These are phyloP conservation scores for Leccinum variicolor DNA, from an alignment of 768 basidiomycete genomes.

Conservation along the genomic window DNA sequence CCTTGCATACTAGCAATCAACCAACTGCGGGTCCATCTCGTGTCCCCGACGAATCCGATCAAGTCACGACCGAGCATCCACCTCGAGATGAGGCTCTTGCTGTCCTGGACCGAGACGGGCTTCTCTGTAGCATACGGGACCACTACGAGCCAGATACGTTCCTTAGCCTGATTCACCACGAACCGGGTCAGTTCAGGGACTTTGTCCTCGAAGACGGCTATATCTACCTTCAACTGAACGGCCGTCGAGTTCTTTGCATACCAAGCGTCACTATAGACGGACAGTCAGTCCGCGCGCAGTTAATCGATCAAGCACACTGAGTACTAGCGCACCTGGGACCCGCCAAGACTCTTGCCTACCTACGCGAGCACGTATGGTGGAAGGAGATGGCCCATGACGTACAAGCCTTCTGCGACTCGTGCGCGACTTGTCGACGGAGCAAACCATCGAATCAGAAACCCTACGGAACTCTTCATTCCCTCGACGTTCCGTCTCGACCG, in stretches of 20 bases:
- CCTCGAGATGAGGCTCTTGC: too few relatives aligned
- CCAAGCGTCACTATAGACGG: constrained; percentile 14
- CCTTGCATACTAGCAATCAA: too few relatives aligned
- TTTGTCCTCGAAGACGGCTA: background rate
- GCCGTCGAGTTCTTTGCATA: constrained; percentile 16
- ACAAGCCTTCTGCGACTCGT: background rate
- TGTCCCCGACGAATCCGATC: too few relatives aligned
- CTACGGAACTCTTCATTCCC: constrained; percentile 3
- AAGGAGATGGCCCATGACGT: constrained; percentile 31
- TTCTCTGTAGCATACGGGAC: background rate
- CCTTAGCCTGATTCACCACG: background rate
- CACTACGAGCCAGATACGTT: background rate
- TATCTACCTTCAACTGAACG: background rate
- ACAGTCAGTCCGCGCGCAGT: constrained; percentile 24
- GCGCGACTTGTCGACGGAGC: background rate
- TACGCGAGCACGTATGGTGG: constrained; percentile 28
- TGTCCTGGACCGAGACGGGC: background rate
- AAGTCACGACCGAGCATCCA: too few relatives aligned
- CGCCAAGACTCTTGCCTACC: constrained; percentile 31
- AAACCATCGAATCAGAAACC: constrained; percentile 27
- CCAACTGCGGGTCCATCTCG: too few relatives aligned
- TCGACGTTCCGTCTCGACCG: constrained; percentile 26
- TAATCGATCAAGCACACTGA: constrained; percentile 38
- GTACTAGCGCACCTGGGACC: constrained; percentile 37
- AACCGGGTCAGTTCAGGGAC: background rate